phyloP scores from a whole-genome alignment of 768 basidiomycete genomes.

The Suillus sp. region DNA sequence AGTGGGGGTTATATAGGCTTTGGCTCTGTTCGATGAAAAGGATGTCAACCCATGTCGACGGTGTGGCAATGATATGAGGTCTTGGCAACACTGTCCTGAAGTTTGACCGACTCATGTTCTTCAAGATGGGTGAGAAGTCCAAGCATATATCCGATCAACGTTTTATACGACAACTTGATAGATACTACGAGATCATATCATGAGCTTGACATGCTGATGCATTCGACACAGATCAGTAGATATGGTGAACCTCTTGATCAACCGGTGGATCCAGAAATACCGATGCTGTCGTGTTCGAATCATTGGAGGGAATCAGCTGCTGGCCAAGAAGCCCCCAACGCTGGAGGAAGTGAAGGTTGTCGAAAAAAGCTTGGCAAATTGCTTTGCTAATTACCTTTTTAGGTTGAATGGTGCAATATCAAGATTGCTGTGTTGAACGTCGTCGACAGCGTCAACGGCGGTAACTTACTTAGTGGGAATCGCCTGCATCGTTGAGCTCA shows the following conservation, averaged over 20 bases:
- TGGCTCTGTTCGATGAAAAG: background rate
- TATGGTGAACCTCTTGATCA: no score
- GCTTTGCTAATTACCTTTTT: background rate
- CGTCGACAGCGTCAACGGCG: background rate
- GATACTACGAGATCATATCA: no score
- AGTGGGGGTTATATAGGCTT: background rate
- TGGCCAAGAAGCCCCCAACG: no score
- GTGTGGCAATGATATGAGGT: conserved; percentile 17
- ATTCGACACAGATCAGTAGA: no score
- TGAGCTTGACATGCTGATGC: no score
- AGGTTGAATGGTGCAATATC: background rate
- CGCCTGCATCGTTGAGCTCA: background rate
- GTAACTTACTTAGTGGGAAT: background rate
- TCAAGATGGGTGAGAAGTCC: background rate
- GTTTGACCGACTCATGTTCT: background rate
- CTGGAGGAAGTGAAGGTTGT: no score
- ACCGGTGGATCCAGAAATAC: no score
- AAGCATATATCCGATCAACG: no score
- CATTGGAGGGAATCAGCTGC: no score
- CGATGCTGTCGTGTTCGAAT: no score
- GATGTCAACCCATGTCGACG: background rate
- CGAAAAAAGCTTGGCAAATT: no score
- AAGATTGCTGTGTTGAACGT: background rate
- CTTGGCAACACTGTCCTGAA: conserved; percentile 17
- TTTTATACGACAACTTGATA: no score